Evolutionary conservation across 495 filamentous ascomycete genomes (phyloP), one percentile per base, ranked within the genome.

Genomic region (Viridothelium virens): DNA sequence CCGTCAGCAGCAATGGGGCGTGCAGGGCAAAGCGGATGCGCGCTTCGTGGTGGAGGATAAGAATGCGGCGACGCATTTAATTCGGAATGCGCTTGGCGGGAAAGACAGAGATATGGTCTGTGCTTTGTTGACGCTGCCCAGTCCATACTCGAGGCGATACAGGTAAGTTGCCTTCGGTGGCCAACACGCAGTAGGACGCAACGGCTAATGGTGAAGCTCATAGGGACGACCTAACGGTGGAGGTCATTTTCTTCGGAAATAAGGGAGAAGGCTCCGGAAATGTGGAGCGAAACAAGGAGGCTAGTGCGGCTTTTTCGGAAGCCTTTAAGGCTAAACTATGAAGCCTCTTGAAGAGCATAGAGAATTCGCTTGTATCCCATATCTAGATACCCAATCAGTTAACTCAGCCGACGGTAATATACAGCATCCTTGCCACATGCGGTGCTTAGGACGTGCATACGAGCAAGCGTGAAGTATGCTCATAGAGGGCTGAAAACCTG

Each of bases 181-280:
- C 14, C 6, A 10, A 63, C 38, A 31, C 2, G 47, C 2, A 16
- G 12, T 25, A n/a, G 12, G 59, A 62, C 59, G 3, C 38, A 41
- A 37, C 38, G 38, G 48, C 67, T 74, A 72, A 73, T 50, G 12
- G 56, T 56, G 10, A 36, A 16, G 69, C 6, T 44, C 36, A 18
- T 36, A 91, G 90, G 65, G 94, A 98, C 74, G 94, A 98, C 77
- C 80, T 98, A 56, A 98, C 94, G 0, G 95, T 98, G 36, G 92
- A 98, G 78, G 94, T 98, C 50, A 95, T 98, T 74, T 98, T 98
- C 83, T 98, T 98, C 72, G 94, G 94, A 47, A 83, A 96, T 53
- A 85, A 87, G 33, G 71, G 76, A n/a, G 84, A 90, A 66, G 85
- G 81, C 67, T 86, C 78, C 6, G 90, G 91, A 31, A 86, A 88